A percentile compares a stretch with the other conserved stretches of the same genome.
Evolutionary conservation across 2,329 filamentous ascomycete species (phyloP).

Genomic region (Aspergillus hortae): DNA sequence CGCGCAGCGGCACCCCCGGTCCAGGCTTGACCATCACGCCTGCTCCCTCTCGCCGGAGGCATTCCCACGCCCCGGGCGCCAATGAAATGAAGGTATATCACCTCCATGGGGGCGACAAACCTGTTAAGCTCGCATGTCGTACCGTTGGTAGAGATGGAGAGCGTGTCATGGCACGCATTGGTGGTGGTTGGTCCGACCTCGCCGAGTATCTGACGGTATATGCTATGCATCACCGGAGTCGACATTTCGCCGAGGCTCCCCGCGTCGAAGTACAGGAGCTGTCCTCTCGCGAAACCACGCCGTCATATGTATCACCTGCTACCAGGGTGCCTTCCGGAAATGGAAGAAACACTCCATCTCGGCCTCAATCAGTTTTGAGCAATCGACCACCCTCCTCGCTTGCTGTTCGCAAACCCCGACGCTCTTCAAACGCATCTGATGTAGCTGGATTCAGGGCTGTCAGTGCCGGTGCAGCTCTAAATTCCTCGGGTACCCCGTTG

Average conservation of each 20-base stretch:
- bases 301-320: slow-evolving; percentile 25
- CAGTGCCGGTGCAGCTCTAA: slow-evolving; percentile 25
- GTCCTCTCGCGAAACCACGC: slow-evolving; percentile 27
- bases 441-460: slow-evolving; percentile 23
- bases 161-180: slow-evolving; percentile 95
- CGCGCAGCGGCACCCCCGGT: slow-evolving; percentile 55
- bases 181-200: slow-evolving; percentile 96
- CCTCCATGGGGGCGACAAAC: slow-evolving; percentile 77
- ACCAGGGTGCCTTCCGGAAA: slow-evolving; percentile 20
- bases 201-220: slow-evolving; percentile 94
- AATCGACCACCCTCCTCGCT: slow-evolving; percentile 38
- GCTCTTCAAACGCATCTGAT: slow-evolving; percentile 34
- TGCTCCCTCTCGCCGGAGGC: slow-evolving; percentile 36
- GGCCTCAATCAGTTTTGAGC: slow-evolving; percentile 35
- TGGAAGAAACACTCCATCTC: slow-evolving; percentile 33
- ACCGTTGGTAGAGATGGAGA: slow-evolving; percentile 86
- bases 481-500: slow-evolving; percentile 25
- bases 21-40: slow-evolving; percentile 69
- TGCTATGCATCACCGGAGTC: slow-evolving; percentile 83
- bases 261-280: slow-evolving; percentile 55
- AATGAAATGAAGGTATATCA: slow-evolving; percentile 90
- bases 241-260: slow-evolving; percentile 52
- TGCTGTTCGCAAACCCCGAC: slow-evolving; percentile 36
- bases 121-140: slow-evolving; percentile 91
- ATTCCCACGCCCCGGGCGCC: slow-evolving; percentile 45